Evolutionary conservation across 495 filamentous ascomycete genomes (phyloP), one percentile per base, ranked within the genome.

Genomic region (Melanomma pulvis-pyrius): DNA sequence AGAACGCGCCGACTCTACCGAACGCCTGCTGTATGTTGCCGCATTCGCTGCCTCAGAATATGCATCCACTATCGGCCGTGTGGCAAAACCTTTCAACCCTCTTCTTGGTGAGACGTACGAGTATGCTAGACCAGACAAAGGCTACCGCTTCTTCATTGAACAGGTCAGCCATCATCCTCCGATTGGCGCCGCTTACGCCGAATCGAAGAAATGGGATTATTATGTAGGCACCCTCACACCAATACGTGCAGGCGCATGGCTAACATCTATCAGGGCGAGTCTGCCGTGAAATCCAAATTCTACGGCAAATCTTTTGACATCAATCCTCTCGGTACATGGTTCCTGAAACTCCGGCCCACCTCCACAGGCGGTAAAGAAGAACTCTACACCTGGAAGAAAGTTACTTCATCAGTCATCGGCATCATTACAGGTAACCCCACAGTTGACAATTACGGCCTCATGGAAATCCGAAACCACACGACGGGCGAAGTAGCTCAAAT

Each of bases 141-240:
- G 92, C 41, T 98, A 96, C 76, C 91, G 96, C 68, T 98, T 98
- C 82, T 93, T 98, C 78, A 90, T 97, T 63, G 94, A 98, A 75
- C 94, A 98, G 82, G 94, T 98, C 65, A 96, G 92, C 81, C 94
- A 98, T 74, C 94, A 98, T 77, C 94, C 94, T 36, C 94, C 94
- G 0, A 87, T 98, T 73, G 92, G 94, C 67, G 94, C 96, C 52
- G 92, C 93, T 1, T 93, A 89, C 84, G 92, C 93, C 19, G 93
- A 98, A 77, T 90, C 91, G 13, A 86, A 93, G 26, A 92, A 89
- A 65, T 98, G 94, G 94, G 93, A 93, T 57, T 98, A 98, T 80
- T 98, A 90, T 77, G 84, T 87, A 79, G 72, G 83, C 61, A 6
- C 44, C 63, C 2, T 24, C 32, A 1, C 32, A 29, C 19, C 26